Base-by-base conservation (phyloP, 345 rosid genomes). In the Balakata baccata region DNA sequence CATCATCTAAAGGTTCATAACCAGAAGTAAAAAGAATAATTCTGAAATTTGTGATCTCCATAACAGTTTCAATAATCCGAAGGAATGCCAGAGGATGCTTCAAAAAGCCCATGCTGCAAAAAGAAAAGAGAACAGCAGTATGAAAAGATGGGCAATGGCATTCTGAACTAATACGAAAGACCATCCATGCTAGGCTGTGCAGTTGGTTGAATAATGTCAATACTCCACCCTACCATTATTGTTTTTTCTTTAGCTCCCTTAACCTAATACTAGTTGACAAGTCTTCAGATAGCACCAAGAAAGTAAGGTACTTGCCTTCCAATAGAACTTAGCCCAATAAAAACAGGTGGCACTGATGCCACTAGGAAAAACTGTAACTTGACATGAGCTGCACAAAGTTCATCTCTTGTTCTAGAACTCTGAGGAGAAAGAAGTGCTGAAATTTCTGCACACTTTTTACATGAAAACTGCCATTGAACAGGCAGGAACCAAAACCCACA, bases 401-500 rank as follows among this genome's bases (percentile, higher is more conserved):
- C 77, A 63, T 64, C 85, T 53, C 74, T 73, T 59, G 72, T 64
- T 49, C 62, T 68, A 77, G 67, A 69, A 64, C 23, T 64, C 78
- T 61, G 75, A 59, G 77, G 46, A 73, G 77, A 74, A 72, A 22
- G 58, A 75, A 60, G 65, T 53, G 74, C 79, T 20, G 84, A 81
- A 77, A 62, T 69, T 78, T 87, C 85, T 78, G 80, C 83, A 81
- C 97, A 89, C 38, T 84, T 80, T 75, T 80, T 82, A 79, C 97
- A 94, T 65, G 98, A 87, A 79, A 85, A 91, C 80, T 94, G 96
- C 96, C 97, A 94, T 71, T 85, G 84, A 69, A 52, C 74, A 25
- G 97, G 98, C 62, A 89, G 85, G 83, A 88, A 91, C 97, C 97
- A 93, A 84, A 91, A 93, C 59, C 98, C 98, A 85, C 94, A 84